phyloP scores from a whole-genome alignment of 202 grass and related monocot genomes.

The Carex sylvatica region DNA sequence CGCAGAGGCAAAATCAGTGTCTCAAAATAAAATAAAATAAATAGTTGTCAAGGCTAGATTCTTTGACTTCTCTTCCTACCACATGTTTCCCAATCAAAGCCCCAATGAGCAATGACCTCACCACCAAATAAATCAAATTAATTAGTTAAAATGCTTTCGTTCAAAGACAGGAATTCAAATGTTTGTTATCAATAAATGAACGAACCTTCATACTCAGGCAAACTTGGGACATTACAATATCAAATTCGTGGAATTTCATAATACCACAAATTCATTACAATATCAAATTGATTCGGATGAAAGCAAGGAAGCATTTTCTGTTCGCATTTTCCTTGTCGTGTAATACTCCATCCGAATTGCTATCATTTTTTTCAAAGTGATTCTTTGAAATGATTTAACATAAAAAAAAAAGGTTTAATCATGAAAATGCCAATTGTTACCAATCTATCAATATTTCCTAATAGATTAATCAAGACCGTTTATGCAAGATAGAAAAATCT shows the following conservation, averaged over 20 bases:
- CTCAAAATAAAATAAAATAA: neutral
- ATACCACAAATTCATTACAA: neutral
- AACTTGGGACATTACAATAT: neutral
- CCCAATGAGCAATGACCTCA: neutral
- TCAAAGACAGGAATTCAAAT: neutral
- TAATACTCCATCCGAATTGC: neutral
- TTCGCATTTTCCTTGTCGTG: neutral
- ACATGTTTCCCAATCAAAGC: constrained; percentile 7
- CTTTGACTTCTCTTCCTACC: constrained; percentile 5
- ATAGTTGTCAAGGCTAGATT: neutral
- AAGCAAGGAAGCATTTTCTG: neutral
- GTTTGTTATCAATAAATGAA: neutral
- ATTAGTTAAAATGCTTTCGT: neutral
- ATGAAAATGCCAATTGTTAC: neutral
- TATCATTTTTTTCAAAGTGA: neutral
- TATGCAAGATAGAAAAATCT: neutral
- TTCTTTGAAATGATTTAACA: neutral
- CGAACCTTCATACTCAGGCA: neutral
- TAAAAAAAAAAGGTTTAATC: neutral
- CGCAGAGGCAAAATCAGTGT: neutral
- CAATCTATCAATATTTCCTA: neutral
- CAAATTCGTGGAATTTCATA: no score
- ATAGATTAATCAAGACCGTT: constrained; percentile 16
- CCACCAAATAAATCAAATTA: neutral
- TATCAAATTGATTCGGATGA: neutral